A percentile compares a stretch with the other conserved stretches of the same genome.
Conservation (phyloP, 805 yeast genomes). For the Hanseniaspora occidentalis region DNA sequence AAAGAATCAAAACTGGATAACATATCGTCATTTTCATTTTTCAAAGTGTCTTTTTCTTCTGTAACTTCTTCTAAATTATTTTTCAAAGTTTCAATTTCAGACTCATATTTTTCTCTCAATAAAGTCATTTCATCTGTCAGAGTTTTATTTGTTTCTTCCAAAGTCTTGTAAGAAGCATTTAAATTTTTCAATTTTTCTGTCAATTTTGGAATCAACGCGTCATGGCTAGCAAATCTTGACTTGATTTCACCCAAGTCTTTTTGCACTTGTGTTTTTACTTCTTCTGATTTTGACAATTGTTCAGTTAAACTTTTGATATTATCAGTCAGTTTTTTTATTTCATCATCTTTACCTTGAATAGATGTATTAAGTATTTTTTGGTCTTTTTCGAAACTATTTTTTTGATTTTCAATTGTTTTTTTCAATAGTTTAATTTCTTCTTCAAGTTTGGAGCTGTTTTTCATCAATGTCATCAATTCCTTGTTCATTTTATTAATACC, state of each 20-base stretch:
- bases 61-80: constrained; percentile 1
- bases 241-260: constrained; percentile 18
- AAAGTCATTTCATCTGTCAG: constrained; percentile 9
- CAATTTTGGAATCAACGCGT: constrained; percentile 28
- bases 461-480: constrained; percentile 57
- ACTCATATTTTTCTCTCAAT: constrained; percentile 1
- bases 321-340: neutral
- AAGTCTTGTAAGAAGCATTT: constrained; percentile 23
- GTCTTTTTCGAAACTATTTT: constrained; percentile 16
- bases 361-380: constrained; percentile 10
- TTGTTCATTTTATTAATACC: constrained; percentile 87
- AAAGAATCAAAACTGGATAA: constrained; percentile 1
- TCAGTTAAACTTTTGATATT: constrained; percentile 14
- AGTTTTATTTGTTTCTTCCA: constrained; percentile 15
- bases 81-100: constrained; percentile 6
- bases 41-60: constrained; percentile 2
- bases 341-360: constrained; percentile 9
- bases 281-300: constrained; percentile 12
- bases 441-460: constrained; percentile 42
- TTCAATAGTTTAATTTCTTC: constrained; percentile 30
- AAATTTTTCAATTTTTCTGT: constrained; percentile 34
- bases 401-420: constrained; percentile 29
- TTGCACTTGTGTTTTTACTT: constrained; percentile 14
- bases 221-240: constrained; percentile 20
- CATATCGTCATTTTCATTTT: constrained; percentile 2